Evolutionary conservation across 345 rosid genomes (phyloP), one percentile per base, ranked within the genome.

Genomic region (Eutrema heterophyllum): DNA sequence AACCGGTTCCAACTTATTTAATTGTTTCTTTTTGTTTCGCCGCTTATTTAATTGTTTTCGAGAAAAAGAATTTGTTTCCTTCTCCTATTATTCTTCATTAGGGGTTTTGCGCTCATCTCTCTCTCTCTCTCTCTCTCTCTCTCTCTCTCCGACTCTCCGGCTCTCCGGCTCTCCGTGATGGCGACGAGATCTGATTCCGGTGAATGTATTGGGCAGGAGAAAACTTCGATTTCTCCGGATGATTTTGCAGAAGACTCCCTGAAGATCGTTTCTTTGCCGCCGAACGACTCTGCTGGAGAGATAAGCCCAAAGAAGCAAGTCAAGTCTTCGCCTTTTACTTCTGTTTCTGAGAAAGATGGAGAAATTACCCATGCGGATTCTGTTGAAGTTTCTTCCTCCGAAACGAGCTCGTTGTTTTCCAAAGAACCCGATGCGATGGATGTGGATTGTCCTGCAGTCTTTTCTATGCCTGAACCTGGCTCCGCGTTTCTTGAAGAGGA

Each of bases 241-340:
- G 73, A 70, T 14, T 68, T 18, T 36, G 24, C 71, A 3, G 64
- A 48, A 24, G 75, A 73, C 13, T 73, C 79, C 14, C 39, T 62
- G 14, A 58, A 54, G 72, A 41, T 40, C 49, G 72, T 58, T 64
- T 64, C 76, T 50, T 72, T 71, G 6, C 24, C 77, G 60, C 40
- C 66, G 64, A 67, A 49, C 12, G 69, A 21, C 56, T 53, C 65
- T 30, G 49, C 27, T 70, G 62, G 21, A 74, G 82, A 71, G 30
- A 72, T 66, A 26, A 70, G 66, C 65, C 53, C 60, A 75, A 21
- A 60, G 69, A 82, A 77, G 74, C 76, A 77, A 68, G 58, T 43
- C 3, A 67, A 71, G 45, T 75, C 50, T 58, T 71, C 79, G 38
- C 64, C 61, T 55, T 73, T 32, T n/a, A 49, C 32, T 66, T 50